These are phyloP conservation scores for Leptographium procerum DNA, from an alignment of 2,329 filamentous ascomycete species.

Conservation along the genomic window DNA sequence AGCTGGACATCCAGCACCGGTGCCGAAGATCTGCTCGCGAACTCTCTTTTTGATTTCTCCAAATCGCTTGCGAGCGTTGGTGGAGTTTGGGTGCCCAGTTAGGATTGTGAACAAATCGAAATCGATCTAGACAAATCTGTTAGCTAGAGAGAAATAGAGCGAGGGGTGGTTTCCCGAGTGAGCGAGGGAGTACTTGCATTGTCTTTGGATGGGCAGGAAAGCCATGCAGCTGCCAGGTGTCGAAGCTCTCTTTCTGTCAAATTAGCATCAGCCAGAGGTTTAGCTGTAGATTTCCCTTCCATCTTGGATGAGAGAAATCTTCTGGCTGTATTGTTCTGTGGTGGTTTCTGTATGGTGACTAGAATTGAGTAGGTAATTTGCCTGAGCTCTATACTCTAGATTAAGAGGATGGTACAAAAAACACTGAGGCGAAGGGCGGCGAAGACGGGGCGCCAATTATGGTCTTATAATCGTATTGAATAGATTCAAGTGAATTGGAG, in stretches of 20 bases:
- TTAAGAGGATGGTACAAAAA: background rate
- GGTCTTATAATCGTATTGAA: background rate
- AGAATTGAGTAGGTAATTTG: background rate
- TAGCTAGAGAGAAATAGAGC: background rate
- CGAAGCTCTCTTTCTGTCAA: constrained; percentile 6
- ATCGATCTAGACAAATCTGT: constrained; percentile 8
- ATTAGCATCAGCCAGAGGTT: background rate
- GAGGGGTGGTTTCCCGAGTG: too few relatives aligned
- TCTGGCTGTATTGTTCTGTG: background rate
- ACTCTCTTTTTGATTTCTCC: constrained; percentile 44
- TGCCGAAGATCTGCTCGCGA: constrained; percentile 5
- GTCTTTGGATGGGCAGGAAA: background rate
- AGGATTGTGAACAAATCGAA: constrained; percentile 10
- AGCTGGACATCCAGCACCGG: background rate
- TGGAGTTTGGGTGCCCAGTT: constrained; percentile 8
- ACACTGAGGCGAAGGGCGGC: background rate
- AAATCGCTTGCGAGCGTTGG: constrained; percentile 38
- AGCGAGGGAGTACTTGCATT: background rate
- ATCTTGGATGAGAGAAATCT: background rate
- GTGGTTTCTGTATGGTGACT: background rate
- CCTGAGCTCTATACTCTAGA: background rate
- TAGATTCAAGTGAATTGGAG: background rate
- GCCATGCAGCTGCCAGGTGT: constrained; percentile 9
- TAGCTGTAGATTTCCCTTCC: background rate
- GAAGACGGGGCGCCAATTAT: too few relatives aligned